Conservation (phyloP, 23 red algal genomes). For the Gracilaria gracilis region DNA sequence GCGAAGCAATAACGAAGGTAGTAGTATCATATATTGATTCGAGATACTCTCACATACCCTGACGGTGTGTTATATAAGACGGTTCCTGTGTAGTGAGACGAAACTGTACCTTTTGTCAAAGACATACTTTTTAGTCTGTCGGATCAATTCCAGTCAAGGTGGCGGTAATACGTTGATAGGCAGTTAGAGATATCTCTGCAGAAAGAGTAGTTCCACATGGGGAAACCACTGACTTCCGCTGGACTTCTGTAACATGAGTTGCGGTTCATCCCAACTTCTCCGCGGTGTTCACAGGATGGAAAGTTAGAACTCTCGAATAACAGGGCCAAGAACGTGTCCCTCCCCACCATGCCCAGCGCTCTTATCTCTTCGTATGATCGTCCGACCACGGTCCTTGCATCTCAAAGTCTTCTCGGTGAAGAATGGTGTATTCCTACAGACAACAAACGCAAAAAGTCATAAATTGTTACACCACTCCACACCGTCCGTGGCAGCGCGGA, state of each 20-base stretch:
- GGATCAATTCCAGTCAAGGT: not conserved
- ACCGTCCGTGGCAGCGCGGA: too few species aligned
- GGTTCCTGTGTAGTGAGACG: not conserved
- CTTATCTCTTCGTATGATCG: too few species aligned
- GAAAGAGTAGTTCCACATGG: not conserved
- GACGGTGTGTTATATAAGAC: not conserved
- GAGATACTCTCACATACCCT: not conserved
- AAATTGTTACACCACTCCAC: too few species aligned
- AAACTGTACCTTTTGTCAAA: not conserved
- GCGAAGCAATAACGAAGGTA: not conserved
- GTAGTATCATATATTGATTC: not conserved
- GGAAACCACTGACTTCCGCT: not conserved
- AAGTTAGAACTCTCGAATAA: not conserved
- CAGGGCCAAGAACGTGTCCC: too few species aligned
- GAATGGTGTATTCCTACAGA: too few species aligned
- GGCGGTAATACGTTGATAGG: not conserved
- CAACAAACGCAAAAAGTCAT: too few species aligned
- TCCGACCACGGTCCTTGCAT: not conserved
- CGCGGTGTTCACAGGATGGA: not conserved
- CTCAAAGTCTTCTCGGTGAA: too few species aligned
- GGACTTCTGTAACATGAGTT: not conserved
- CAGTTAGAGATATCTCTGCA: not conserved
- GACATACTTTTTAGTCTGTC: not conserved
- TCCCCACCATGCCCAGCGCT: too few species aligned
- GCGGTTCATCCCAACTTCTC: not conserved